Base-by-base conservation (phyloP, 768 basidiomycete species). In the Rhizopogon sp. region DNA sequence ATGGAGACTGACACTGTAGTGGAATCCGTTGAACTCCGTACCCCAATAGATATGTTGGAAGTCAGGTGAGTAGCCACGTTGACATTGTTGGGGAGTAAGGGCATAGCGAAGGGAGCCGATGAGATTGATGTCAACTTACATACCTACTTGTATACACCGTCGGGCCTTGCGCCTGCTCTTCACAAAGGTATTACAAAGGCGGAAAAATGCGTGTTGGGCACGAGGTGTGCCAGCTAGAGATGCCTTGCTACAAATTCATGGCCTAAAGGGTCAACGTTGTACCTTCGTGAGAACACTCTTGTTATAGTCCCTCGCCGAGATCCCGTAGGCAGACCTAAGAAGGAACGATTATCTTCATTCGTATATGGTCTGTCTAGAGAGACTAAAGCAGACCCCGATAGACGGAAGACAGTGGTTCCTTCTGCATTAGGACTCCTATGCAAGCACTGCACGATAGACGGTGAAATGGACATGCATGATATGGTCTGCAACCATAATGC, bases 1-100 rank as follows among this genome's bases (percentile, higher is more conserved):
- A 83, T 63, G 7, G 82, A 82, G 6, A 82, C 58, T 37, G 20
- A 14, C 22, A 14, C 33, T 49, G 46, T 22, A 31, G 31, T 47
- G 8, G 33, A 37, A 14, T 22, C 20, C 13, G 45, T 20, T 33
- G 45, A 20, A 8, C 6, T 35, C 20, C 20, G 14, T 22, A 16
- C 33, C 33, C 17, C 14, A 20, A 20, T 1, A 10, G 20, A 14
- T 2, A 47, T 47, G 17, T 7, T 47, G 17, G 17, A 11, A 33
- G 31, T 33, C 6, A 49, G 33, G 14, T 20, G 46, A 16, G 33
- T 14, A 35, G 31, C 33, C 31, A 47, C 33, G 33, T 35, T 49
- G 9, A 35, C 13, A 47, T 47, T 33, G 17, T 20, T 13, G 20
- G 14, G 13, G 33, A 49, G 46, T 37, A 22, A 16, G 33, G 46